Base-by-base conservation (phyloP, 169 alveolate species). In the Pseudocohnilembus persalinus region DNA sequence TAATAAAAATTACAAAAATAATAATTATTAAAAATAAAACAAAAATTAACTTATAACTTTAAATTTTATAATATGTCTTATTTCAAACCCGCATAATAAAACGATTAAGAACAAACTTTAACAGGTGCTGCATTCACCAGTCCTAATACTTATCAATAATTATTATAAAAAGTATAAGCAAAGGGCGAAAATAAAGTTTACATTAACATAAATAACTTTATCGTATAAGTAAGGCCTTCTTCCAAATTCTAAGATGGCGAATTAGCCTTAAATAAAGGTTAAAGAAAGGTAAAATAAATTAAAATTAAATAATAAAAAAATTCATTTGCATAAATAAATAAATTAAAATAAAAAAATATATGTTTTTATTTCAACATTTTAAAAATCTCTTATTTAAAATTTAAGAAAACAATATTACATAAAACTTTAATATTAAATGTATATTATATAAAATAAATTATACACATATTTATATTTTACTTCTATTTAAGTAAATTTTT, bases 261-360 rank as follows among this genome's bases (percentile, higher is more conserved):
- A 15, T 63, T 77, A 33, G 82, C 82, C 11, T 68, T 77, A 1
- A 77, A 77, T 6, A 6, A 34, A 33, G 28, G 30, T 20, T 77
- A 77, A 68, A 77, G 74, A 31, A 31, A 63, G 11, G 82, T 77
- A 77, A 29, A 31, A 29, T 31, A 75, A 75, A 75, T 75, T 31
- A 64, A 64, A 75, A 75, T 31, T 31, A 75, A 28, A 15, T 31
- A 29, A 24, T 11, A 20, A 25, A 29, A 74, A 74, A 74, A 74
- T n/a, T 15, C 25, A 75, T 1, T 30, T 29, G 20, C 1, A 75
- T 0, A 1, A 27, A 20, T 29, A 27, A 75, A 0, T 29, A 31
- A 26, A 31, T 75, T 75, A 31, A 29, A 64, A 16, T 64, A 64
- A 64, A 24, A 75, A 24, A 31, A 1, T 31, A 64, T 64, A 29